A percentile compares a stretch with the other conserved stretches of the same genome.
These are phyloP conservation scores for Tulasnella sp. DNA, from an alignment of 768 basidiomycete species.

Conservation along the genomic window DNA sequence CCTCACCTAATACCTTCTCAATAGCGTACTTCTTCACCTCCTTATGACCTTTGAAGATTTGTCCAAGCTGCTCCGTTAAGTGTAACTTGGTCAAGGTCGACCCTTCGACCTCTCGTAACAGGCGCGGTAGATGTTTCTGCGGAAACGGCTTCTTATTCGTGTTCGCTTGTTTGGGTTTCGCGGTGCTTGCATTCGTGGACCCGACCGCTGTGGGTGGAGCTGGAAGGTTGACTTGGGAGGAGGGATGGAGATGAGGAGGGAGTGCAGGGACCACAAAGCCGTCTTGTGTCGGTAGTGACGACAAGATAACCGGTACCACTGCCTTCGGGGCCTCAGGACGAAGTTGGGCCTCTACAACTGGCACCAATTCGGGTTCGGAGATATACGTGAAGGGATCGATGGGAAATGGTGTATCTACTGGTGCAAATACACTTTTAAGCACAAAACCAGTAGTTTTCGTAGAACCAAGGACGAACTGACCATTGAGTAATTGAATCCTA, in stretches of 20 bases:
- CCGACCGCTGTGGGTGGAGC: conserved; percentile 13
- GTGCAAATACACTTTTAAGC: background rate
- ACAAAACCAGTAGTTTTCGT: background rate
- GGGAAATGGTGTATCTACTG: conserved; percentile 60
- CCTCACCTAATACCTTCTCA: conserved; percentile 68
- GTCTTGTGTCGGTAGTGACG: conserved; percentile 7
- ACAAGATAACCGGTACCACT: conserved; percentile 23
- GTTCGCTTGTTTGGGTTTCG: conserved; percentile 20
- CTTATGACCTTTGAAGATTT: conserved; percentile 41
- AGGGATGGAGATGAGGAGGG: conserved; percentile 21
- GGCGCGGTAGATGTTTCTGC: conserved; percentile 46
- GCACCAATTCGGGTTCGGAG: conserved; percentile 38
- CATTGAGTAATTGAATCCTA: conserved; percentile 74
- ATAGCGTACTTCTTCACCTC: conserved; percentile 62
- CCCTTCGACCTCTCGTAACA: conserved; percentile 54
- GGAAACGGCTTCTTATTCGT: conserved; percentile 13
- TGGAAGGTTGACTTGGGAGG: background rate
- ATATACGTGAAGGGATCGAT: conserved; percentile 72
- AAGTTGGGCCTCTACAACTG: background rate
- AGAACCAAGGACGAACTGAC: conserved; percentile 29
- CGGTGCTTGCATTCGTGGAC: conserved; percentile 21
- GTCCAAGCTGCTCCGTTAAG: conserved; percentile 63
- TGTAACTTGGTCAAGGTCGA: conserved; percentile 42
- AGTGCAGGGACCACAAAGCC: conserved; percentile 25
- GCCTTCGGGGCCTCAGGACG: conserved; percentile 25